Percentiles rank a stretch among this genome's conserved stretches.
phyloP scores from a whole-genome alignment of 495 filamentous ascomycete genomes.

The Penicillium taxi region DNA sequence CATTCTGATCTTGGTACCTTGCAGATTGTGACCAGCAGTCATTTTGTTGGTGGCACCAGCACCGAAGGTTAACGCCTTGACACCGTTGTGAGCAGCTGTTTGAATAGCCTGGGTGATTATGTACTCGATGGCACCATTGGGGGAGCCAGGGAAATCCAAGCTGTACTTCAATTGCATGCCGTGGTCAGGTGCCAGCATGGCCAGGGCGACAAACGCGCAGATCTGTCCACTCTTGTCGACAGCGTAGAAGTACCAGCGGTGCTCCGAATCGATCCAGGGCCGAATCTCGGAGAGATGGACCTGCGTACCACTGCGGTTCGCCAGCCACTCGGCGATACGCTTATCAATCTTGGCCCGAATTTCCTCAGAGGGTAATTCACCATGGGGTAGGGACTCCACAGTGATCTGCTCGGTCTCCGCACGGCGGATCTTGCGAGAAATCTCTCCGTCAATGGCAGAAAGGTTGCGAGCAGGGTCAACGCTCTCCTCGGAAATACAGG shows the following conservation, averaged over 20 bases:
- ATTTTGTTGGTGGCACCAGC: constrained; percentile 62
- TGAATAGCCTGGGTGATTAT: constrained; percentile 73
- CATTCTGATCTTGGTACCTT: constrained; percentile 63
- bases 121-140: constrained; percentile 71
- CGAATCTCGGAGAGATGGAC: constrained; percentile 78
- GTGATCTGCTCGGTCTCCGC: constrained; percentile 72
- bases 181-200: constrained; percentile 62
- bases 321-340: constrained; percentile 70
- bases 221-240: constrained; percentile 58
- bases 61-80: constrained; percentile 68
- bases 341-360: constrained; percentile 56
- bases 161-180: constrained; percentile 87
- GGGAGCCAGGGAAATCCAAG: constrained; percentile 73
- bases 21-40: constrained; percentile 64
- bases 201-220: constrained; percentile 63
- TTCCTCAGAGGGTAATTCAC: constrained; percentile 53
- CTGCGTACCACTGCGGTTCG: constrained; percentile 68
- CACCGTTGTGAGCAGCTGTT: constrained; percentile 52
- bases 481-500: constrained; percentile 77
- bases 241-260: constrained; percentile 77
- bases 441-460: constrained; percentile 47
- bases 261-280: constrained; percentile 68
- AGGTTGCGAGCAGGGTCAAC: constrained; percentile 54
- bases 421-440: constrained; percentile 64
- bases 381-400: constrained; percentile 55